Evolutionary conservation across 1,284 basidiomycete species (phyloP), one percentile per base, ranked within the genome.

Genomic region (Leucoagaricus sp.): DNA sequence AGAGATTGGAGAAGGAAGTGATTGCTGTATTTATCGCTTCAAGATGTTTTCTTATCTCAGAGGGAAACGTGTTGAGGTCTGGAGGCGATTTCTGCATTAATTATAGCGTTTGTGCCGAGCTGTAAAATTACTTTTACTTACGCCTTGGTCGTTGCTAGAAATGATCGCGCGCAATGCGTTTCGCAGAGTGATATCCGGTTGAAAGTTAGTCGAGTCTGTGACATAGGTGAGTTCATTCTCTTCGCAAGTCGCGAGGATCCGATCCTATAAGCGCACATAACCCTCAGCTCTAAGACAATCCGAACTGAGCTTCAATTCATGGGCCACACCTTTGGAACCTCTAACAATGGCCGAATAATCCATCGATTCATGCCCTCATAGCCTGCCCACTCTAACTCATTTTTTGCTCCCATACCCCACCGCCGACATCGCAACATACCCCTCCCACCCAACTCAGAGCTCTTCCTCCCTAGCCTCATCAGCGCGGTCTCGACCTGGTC

Each of bases 401-500:
- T 63, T 0, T 70, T 70, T 4, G 69, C 59, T 3, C 87, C 87
- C 91, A 93, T 93, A 1, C 90, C 91, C 84, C 85, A 91, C 49
- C 88, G 75, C 15, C 90, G 79, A 51, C 75, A 72, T 1, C 71
- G 72, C 38, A 78, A 75, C 86, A 91, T 93, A 2, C 86, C 89
- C 17, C 79, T 80, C 1, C 83, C 77, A 0, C 87, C 88, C 13
- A 79, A 57, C 40, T 69, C 64, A 5, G 81, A 75, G 15, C 82
- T 85, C 0, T 85, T 83, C 59, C 70, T 79, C 5, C 78, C 75
- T 17, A 88, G 66, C 7, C 91, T 82, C 77, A 91, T 85, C 44
- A 93, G 70, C 23, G 83, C 77, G 0, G 90, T 93, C 67, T 93
- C 90, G 7, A 91, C 79, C 64, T 92, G 89, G 64, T 93, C 90